phyloP scores from a whole-genome alignment of 352 stramenopile genomes.

The Peronosclerospora sorghi region DNA sequence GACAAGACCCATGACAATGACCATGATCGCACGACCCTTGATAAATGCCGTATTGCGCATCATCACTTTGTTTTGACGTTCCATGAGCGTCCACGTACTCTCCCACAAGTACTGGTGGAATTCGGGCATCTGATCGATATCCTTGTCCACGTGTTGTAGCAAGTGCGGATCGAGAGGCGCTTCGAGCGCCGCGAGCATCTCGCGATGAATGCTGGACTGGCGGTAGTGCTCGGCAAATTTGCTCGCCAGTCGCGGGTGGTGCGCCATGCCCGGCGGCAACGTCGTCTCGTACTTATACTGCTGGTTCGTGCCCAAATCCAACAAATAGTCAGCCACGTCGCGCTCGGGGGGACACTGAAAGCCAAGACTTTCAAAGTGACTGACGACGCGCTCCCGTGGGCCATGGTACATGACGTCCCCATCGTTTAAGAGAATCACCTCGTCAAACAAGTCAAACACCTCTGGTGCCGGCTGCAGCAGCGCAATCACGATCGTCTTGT shows the following conservation, averaged over 20 bases:
- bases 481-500: slow-evolving; percentile 49
- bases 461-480: slow-evolving; percentile 68
- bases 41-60: slow-evolving; percentile 25
- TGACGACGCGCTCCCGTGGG: slow-evolving; percentile 24
- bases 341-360: slow-evolving; percentile 22
- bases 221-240: slow-evolving; percentile 20
- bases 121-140: slow-evolving; percentile 21
- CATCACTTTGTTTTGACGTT: slow-evolving; percentile 44
- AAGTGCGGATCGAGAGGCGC: slow-evolving; percentile 6
- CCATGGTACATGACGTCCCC: slow-evolving; percentile 37
- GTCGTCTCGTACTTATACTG: slow-evolving; percentile 22
- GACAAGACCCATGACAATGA: slow-evolving; percentile 23
- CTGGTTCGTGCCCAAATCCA: slow-evolving; percentile 26
- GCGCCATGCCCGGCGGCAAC: not conserved
- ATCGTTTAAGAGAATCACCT: slow-evolving; percentile 38
- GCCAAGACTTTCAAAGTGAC: slow-evolving; percentile 27
- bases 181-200: slow-evolving; percentile 5
- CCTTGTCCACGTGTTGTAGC: slow-evolving; percentile 3
- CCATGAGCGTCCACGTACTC: slow-evolving; percentile 13
- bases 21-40: slow-evolving; percentile 15
- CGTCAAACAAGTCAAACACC: slow-evolving; percentile 40
- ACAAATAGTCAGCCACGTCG: slow-evolving; percentile 26
- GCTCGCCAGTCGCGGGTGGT: slow-evolving; percentile 12
- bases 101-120: slow-evolving; percentile 27
- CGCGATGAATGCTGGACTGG: slow-evolving; percentile 8